Percentiles rank a stretch among this genome's conserved stretches.
Conservation (phyloP, 306 rosid genomes). For the Rosa rugosa region DNA sequence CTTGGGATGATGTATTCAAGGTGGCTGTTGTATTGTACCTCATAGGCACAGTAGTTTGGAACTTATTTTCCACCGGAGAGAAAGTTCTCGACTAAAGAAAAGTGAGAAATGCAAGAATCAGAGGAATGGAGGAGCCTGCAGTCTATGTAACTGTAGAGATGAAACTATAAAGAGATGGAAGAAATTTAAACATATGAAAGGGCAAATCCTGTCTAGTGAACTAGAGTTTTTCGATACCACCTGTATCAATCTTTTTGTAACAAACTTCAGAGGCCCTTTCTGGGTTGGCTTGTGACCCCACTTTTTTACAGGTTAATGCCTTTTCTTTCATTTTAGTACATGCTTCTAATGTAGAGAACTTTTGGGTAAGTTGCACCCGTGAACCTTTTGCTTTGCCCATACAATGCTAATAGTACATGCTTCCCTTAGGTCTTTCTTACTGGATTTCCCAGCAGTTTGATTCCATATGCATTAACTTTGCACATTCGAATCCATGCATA, state of each 20-base stretch:
- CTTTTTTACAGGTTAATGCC: conserved; percentile 32
- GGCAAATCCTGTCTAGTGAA: conserved; percentile 14
- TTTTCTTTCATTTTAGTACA: conserved; percentile 16
- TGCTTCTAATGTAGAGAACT: conserved; percentile 31
- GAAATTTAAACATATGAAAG: conserved; percentile 24
- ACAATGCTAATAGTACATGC: conserved; percentile 3
- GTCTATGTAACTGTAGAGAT: conserved; percentile 7
- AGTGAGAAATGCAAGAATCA: conserved; percentile 20
- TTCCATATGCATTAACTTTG: background rate
- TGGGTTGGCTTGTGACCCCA: conserved; percentile 33
- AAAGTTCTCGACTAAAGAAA: conserved; percentile 58
- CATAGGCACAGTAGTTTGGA: conserved; percentile 84
- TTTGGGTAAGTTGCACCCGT: conserved; percentile 36
- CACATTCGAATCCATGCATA: background rate
- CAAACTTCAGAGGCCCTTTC: conserved; percentile 38
- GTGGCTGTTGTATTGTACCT: conserved; percentile 74
- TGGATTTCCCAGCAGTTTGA: background rate
- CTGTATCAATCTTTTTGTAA: conserved; percentile 29
- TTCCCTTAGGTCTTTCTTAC: background rate
- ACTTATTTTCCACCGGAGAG: conserved; percentile 84
- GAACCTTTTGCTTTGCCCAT: conserved; percentile 16
- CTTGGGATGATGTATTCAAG: conserved; percentile 96
- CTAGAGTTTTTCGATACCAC: conserved; percentile 12
- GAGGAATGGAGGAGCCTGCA: conserved; percentile 22
- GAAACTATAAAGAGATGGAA: conserved; percentile 19